Conservation (phyloP, 2,329 filamentous ascomycete species). For the Nemania sp. region DNA sequence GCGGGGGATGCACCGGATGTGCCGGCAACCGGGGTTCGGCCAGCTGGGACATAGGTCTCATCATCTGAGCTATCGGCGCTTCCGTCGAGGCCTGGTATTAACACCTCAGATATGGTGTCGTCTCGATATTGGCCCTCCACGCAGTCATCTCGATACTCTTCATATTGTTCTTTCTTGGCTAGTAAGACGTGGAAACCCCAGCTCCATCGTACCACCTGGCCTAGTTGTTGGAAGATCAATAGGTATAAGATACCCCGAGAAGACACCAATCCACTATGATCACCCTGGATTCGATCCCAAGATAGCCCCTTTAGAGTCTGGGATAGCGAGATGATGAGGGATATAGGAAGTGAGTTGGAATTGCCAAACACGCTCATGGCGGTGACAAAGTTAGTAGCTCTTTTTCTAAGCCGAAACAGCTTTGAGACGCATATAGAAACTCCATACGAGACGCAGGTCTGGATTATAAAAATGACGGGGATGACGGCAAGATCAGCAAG, state of each 20-base stretch:
- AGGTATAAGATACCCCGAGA: conserved; percentile 95
- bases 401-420: conserved; percentile 83
- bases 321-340: conserved; percentile 91
- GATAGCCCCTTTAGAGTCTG: conserved; percentile 92
- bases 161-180: conserved; percentile 82
- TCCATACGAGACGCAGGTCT: conserved; percentile 86
- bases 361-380: conserved; percentile 99
- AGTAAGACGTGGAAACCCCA: conserved; percentile 97
- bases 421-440: conserved; percentile 79
- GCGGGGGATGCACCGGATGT: conserved; percentile 63
- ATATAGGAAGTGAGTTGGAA: conserved; percentile 97
- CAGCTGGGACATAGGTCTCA: conserved; percentile 66
- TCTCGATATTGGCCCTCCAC: conserved; percentile 70
- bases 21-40: conserved; percentile 65
- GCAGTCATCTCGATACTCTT: conserved; percentile 69
- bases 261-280: conserved; percentile 94
- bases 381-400: conserved; percentile 92
- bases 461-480: conserved; percentile 90
- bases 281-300: conserved; percentile 90
- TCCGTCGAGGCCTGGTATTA: conserved; percentile 60
- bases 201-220: conserved; percentile 94
- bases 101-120: conserved; percentile 57
- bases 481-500: conserved; percentile 92
- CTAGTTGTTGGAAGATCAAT: conserved; percentile 96
- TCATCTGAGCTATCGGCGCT: conserved; percentile 56